These are phyloP conservation scores for Lepiota brunneoincarnata DNA, from an alignment of 768 basidiomycete species.

Conservation along the genomic window DNA sequence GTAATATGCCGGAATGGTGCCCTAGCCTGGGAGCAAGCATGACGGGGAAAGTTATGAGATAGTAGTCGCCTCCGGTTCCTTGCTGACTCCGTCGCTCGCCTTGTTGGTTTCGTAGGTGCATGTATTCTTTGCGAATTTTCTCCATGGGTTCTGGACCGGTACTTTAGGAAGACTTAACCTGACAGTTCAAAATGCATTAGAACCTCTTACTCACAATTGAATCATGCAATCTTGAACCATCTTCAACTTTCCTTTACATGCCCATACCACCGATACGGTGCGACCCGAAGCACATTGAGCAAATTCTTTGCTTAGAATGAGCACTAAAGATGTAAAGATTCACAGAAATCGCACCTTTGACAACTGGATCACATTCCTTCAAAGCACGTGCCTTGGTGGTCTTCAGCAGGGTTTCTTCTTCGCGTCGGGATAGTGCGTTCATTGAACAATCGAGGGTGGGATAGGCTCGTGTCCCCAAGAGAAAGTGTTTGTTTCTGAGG, in stretches of 20 bases:
- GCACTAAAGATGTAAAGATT: neutral
- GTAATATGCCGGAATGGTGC: neutral
- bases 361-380: slow-evolving; percentile 72
- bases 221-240: slow-evolving; percentile 76
- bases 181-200: neutral
- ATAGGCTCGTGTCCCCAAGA: neutral
- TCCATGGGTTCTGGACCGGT: slow-evolving; percentile 77
- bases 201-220: slow-evolving; percentile 58
- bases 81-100: slow-evolving; percentile 15
- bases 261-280: slow-evolving; percentile 83
- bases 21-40: neutral
- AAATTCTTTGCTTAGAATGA: slow-evolving; percentile 51
- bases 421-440: slow-evolving; percentile 83
- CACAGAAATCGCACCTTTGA: slow-evolving; percentile 53
- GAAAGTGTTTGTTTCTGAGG: neutral
- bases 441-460: slow-evolving; percentile 33
- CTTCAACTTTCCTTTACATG: slow-evolving; percentile 68
- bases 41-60: neutral
- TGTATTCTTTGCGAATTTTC: slow-evolving; percentile 65
- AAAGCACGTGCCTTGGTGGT: slow-evolving; percentile 77
- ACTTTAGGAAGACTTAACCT: slow-evolving; percentile 32
- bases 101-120: slow-evolving; percentile 56
- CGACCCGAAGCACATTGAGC: slow-evolving; percentile 82
- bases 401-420: slow-evolving; percentile 85
- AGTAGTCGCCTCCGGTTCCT: neutral